These are phyloP conservation scores for Acanthamoeba culbertsoni DNA, from an alignment of 208 protist species.

Conservation along the genomic window DNA sequence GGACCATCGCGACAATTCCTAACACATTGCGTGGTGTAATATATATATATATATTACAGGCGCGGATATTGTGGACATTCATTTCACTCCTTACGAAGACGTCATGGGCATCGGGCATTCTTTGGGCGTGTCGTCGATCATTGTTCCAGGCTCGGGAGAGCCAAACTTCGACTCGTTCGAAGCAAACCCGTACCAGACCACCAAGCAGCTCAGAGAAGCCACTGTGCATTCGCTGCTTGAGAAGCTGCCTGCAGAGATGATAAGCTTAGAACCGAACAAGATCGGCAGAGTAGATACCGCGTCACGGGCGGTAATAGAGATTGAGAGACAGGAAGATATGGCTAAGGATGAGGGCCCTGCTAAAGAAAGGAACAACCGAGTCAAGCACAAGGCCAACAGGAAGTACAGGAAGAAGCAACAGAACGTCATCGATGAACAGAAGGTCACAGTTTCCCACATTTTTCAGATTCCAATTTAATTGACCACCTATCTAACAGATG, in stretches of 20 bases:
- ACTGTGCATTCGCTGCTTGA: slow-evolving; percentile 85
- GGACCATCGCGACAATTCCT: background rate
- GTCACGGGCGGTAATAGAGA: slow-evolving; percentile 27
- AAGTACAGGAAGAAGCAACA: slow-evolving; percentile 50
- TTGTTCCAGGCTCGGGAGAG: slow-evolving; percentile 86
- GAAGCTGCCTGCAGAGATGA: slow-evolving; percentile 85
- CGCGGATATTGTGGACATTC: slow-evolving; percentile 51
- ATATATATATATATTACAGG: background rate
- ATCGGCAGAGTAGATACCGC: slow-evolving; percentile 70
- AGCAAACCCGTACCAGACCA: slow-evolving; percentile 87
- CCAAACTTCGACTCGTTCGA: slow-evolving; percentile 90
- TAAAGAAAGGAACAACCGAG: slow-evolving; percentile 9
- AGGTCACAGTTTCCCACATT: background rate
- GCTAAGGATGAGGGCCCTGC: background rate
- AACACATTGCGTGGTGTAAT: background rate
- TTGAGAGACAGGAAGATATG: slow-evolving; percentile 6
- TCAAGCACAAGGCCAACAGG: slow-evolving; percentile 43
- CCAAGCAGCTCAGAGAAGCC: slow-evolving; percentile 80
- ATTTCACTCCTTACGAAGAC: slow-evolving; percentile 90
- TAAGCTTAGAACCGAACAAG: slow-evolving; percentile 76
- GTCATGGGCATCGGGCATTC: slow-evolving; percentile 86
- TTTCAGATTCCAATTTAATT: background rate
- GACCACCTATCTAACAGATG: background rate
- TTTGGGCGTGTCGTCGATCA: slow-evolving; percentile 77
- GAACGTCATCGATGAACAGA: slow-evolving; percentile 43